A percentile compares a stretch with the other conserved stretches of the same genome.
Conservation (phyloP, 257 asterid genomes). For the Jaltomata sinuosa region DNA sequence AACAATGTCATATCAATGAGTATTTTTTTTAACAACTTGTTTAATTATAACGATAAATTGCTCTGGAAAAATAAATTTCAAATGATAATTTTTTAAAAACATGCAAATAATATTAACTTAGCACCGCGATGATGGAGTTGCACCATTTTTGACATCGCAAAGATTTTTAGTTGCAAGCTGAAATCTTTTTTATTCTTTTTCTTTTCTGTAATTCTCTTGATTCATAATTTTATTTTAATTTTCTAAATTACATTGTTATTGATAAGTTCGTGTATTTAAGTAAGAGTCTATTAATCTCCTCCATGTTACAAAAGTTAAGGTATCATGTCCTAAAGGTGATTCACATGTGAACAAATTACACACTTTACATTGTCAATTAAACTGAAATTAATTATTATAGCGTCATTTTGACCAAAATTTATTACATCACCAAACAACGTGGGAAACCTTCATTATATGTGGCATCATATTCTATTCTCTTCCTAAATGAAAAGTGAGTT, state of each 20-base stretch:
- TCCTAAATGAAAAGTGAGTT: not conserved
- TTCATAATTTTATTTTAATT: not conserved
- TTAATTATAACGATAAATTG: too few species aligned
- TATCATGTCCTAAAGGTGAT: not conserved
- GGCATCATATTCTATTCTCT: not conserved
- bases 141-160: too few species aligned
- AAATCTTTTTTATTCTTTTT: too few species aligned
- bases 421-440: not conserved
- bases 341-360: not conserved
- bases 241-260: not conserved
- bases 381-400: not conserved
- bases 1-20: too few species aligned
- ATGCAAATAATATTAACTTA: too few species aligned
- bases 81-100: too few species aligned
- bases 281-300: not conserved
- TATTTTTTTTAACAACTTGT: too few species aligned
- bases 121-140: too few species aligned
- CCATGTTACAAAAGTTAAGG: not conserved
- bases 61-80: too few species aligned
- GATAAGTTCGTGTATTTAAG: not conserved
- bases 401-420: not conserved
- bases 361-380: not conserved
- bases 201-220: not conserved
- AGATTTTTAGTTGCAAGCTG: not conserved
- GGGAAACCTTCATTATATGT: not conserved